phyloP scores from a whole-genome alignment of 257 asterid species.

The Scutellaria barbata region DNA sequence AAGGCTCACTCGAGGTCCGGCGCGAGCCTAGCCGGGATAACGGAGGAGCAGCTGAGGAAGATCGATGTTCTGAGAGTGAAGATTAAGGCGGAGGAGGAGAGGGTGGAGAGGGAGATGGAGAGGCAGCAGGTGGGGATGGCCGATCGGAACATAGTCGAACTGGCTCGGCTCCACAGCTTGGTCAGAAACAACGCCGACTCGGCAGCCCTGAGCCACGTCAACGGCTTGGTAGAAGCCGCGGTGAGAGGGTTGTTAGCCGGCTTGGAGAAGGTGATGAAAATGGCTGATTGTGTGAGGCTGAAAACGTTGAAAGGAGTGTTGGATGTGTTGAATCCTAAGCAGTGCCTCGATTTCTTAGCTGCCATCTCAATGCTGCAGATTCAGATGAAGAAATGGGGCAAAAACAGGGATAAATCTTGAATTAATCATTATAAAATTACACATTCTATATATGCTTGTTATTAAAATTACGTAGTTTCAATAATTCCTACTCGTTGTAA shows the following conservation, averaged over 20 bases:
- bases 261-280: constrained; percentile 67
- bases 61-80: constrained; percentile 46
- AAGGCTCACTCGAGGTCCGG: not conserved
- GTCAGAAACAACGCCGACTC: not conserved
- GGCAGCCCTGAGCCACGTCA: constrained; percentile 22
- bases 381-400: constrained; percentile 54
- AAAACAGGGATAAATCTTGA: not conserved
- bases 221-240: constrained; percentile 48
- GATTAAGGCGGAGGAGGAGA: constrained; percentile 63
- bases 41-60: constrained; percentile 47
- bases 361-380: constrained; percentile 53
- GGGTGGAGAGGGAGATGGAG: constrained; percentile 79
- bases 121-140: constrained; percentile 76
- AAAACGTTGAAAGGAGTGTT: constrained; percentile 61
- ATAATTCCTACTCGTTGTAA: too few relatives aligned
- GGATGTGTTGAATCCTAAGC: constrained; percentile 56
- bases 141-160: constrained; percentile 60
- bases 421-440: too few relatives aligned
- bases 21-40: constrained; percentile 32
- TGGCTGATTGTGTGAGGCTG: constrained; percentile 76
- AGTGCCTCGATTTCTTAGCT: constrained; percentile 56
- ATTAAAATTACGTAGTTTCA: too few relatives aligned
- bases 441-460: too few relatives aligned
- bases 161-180: constrained; percentile 40
- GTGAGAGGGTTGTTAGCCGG: constrained; percentile 44